Conservation (phyloP, 495 filamentous ascomycete species). For the Achaetomiella virescens region DNA sequence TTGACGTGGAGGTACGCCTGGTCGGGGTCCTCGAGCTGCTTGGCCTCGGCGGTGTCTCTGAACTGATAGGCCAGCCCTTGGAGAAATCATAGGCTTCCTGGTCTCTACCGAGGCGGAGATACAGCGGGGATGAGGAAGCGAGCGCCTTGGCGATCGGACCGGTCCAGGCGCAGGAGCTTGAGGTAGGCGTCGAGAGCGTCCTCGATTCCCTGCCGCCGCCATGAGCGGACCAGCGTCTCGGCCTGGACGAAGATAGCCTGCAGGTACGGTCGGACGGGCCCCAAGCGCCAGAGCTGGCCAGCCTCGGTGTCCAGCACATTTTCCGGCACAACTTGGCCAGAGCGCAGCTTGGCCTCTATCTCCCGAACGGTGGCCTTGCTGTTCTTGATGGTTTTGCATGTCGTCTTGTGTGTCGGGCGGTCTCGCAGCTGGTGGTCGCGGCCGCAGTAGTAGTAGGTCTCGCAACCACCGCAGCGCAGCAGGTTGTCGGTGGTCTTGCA, state of each 20-base stretch:
- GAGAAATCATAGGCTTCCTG: slow-evolving; percentile 53
- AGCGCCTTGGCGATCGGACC: slow-evolving; percentile 42
- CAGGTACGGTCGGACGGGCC: slow-evolving; percentile 41
- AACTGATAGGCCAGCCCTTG: slow-evolving; percentile 39
- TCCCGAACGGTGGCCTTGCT: slow-evolving; percentile 11
- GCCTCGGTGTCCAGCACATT: slow-evolving; percentile 19
- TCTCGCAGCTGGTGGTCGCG: slow-evolving; percentile 37
- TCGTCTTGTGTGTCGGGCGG: slow-evolving; percentile 31
- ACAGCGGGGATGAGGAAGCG: slow-evolving; percentile 37
- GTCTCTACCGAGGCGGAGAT: slow-evolving; percentile 44
- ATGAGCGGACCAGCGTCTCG: slow-evolving; percentile 29
- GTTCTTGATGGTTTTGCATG: slow-evolving; percentile 38
- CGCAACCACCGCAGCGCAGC: slow-evolving; percentile 34
- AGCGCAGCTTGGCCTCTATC: slow-evolving; percentile 29
- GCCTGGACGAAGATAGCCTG: slow-evolving; percentile 23
- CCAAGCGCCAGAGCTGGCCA: slow-evolving; percentile 33
- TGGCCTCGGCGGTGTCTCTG: slow-evolving; percentile 12
- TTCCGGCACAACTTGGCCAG: slow-evolving; percentile 11
- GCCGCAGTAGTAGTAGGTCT: slow-evolving; percentile 38
- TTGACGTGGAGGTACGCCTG: slow-evolving; percentile 31
- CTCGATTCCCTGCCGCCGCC: slow-evolving; percentile 30
- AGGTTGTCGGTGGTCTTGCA: slow-evolving; percentile 10
- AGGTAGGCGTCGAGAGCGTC: slow-evolving; percentile 31
- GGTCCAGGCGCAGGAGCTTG: slow-evolving; percentile 37
- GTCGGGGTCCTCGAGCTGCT: slow-evolving; percentile 29